Base-by-base conservation (phyloP, 495 filamentous ascomycete species). In the Penicillium dipodomyicola region DNA sequence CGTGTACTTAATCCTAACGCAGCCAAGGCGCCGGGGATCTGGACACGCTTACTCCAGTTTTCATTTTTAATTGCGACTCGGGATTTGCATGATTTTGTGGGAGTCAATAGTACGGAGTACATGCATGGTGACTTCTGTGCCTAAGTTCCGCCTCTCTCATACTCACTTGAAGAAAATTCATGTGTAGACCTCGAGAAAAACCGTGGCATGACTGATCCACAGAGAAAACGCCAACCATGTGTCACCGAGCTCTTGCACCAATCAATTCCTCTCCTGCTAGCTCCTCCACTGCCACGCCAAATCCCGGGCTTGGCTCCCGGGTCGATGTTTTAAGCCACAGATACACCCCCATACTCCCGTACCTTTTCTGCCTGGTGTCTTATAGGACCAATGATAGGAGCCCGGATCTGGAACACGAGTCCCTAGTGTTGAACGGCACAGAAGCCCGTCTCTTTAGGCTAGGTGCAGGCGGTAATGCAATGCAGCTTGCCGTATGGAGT, bases 381-480 rank as follows among this genome's bases (percentile, higher is more conserved):
- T 39, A 27, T 29, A 14, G 43, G n/a, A 22, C 52, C 52, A 54
- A 54, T 54, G 20, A 22, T n/a, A 46, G 32, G 20, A 22, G 20
- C 20, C 20, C 10, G 19, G 27, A 8, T 29, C 27, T 52, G 5
- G 30, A 46, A 27, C 51, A 27, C 35, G 2, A 27, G 40, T n/a
- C 40, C 6, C 49, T 1, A 29, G 41, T 29, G 20, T 25, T 45
- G 19, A 23, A 20, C 42, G 52, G 52, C 52, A 54, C 11, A 54
- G 52, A 23, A 23, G 25, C n/a, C 52, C 49, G 20, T 60, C 62
- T 33, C 51, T 65, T 68, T 54, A 39, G 49, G 56, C 61, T 51
- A 52, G 50, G 39, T 64, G 65, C 63, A 66, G 62, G 54, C 25
- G 51, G 56, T 56, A 62, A 63, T 68, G 60, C 56, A 63, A 65